Conservation (phyloP, 1,284 basidiomycete genomes). For the Trametes hirsuta region DNA sequence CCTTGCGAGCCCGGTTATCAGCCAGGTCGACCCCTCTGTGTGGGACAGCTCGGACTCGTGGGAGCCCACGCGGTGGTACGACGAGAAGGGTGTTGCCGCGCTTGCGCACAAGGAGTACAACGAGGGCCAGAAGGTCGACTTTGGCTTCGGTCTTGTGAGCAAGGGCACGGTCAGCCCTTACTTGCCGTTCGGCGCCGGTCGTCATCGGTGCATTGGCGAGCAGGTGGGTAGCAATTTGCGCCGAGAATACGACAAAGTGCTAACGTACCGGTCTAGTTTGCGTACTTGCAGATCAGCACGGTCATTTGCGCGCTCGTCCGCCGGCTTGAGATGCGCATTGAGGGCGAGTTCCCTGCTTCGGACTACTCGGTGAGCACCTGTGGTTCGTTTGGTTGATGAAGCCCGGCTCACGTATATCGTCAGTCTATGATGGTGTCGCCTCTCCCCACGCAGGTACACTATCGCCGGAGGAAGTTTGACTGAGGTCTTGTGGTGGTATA, state of each 20-base stretch:
- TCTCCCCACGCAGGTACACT: slow-evolving; percentile 42
- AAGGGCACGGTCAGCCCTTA: slow-evolving; percentile 93
- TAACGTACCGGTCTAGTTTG: slow-evolving; percentile 63
- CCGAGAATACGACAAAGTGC: no score
- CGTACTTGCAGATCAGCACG: slow-evolving; percentile 91
- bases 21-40: slow-evolving; percentile 84
- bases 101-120: slow-evolving; percentile 76
- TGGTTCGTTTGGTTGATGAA: background rate
- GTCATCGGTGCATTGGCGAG: slow-evolving; percentile 95
- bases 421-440: slow-evolving; percentile 39
- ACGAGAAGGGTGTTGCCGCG: slow-evolving; percentile 75
- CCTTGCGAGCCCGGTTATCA: slow-evolving; percentile 88
- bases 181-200: slow-evolving; percentile 95
- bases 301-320: slow-evolving; percentile 84
- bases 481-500: slow-evolving; percentile 11
- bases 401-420: background rate
- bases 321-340: slow-evolving; percentile 75
- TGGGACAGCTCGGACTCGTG: slow-evolving; percentile 82
- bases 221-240: slow-evolving; percentile 52
- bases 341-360: slow-evolving; percentile 71
- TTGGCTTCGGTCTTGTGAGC: slow-evolving; percentile 92
- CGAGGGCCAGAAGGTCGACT: slow-evolving; percentile 93
- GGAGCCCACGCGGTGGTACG: slow-evolving; percentile 87
- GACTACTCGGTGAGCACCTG: slow-evolving; percentile 82
- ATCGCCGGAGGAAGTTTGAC: slow-evolving; percentile 45